Evolutionary conservation across 106 monocot genomes (phyloP).

Genomic region (Allium fistulosum): DNA sequence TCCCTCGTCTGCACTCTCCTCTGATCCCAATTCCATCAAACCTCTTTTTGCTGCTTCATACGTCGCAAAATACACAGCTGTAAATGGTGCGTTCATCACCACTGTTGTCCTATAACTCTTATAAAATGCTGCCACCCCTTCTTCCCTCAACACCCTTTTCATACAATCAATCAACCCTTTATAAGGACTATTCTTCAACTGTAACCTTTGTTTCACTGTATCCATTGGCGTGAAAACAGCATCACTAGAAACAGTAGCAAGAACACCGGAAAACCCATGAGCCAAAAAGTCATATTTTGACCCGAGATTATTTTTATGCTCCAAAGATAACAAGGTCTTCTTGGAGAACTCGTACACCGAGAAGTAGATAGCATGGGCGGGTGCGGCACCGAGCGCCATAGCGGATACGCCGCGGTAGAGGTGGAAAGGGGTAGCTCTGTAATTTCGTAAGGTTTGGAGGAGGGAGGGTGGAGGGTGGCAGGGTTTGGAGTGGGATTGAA

Average conservation of each 20-base stretch:
- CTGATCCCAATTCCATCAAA: slow-evolving; percentile 27
- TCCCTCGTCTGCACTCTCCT: slow-evolving; percentile 29
- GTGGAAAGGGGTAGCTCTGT: slow-evolving; percentile 17
- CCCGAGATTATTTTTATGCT: slow-evolving; percentile 13
- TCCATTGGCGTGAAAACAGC: slow-evolving; percentile 98
- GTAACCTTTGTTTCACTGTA: slow-evolving; percentile 80
- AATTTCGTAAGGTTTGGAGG: slow-evolving; percentile 30
- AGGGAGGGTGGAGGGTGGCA: slow-evolving; percentile 26
- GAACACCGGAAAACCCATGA: slow-evolving; percentile 72
- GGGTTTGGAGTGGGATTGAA: slow-evolving; percentile 36
- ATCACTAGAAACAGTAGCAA: slow-evolving; percentile 69
- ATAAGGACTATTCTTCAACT: slow-evolving; percentile 56
- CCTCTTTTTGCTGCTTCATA: slow-evolving; percentile 66
- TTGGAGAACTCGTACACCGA: slow-evolving; percentile 69
- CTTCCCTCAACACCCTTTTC: slow-evolving; percentile 51
- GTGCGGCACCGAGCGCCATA: slow-evolving; percentile 73
- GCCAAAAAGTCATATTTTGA: slow-evolving; percentile 19
- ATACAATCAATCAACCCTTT: slow-evolving; percentile 59
- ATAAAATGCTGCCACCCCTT: slow-evolving; percentile 55
- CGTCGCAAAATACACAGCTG: slow-evolving; percentile 67
- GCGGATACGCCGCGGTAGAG: slow-evolving; percentile 70
- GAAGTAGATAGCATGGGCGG: slow-evolving; percentile 83
- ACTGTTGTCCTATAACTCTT: slow-evolving; percentile 65
- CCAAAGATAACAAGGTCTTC: slow-evolving; percentile 20
- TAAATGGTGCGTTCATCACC: slow-evolving; percentile 80